phyloP scores from a whole-genome alignment of 306 rosid genomes.

The Cucurbita maxima region DNA sequence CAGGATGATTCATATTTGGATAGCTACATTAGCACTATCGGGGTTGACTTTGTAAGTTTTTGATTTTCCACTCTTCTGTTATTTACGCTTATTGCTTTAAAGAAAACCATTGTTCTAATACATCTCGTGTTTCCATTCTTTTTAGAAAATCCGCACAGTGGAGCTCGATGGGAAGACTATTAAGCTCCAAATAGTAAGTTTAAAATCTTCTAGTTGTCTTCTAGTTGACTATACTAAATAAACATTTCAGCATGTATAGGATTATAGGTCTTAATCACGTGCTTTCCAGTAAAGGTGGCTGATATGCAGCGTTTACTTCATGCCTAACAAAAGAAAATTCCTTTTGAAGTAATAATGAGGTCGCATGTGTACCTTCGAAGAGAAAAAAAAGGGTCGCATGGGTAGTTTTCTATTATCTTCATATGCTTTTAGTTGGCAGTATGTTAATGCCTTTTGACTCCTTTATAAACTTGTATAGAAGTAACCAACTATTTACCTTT shows the following conservation, averaged over 20 bases:
- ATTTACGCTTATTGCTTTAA: background rate
- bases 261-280: background rate
- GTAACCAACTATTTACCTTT: background rate
- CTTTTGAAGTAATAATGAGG: background rate
- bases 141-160: constrained; percentile 90
- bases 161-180: constrained; percentile 79
- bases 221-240: background rate
- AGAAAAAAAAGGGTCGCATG: too few relatives aligned
- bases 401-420: too few relatives aligned
- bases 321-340: background rate
- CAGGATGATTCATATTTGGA: constrained; percentile 99
- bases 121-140: constrained; percentile 4
- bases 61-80: background rate
- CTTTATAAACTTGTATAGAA: background rate
- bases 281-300: background rate
- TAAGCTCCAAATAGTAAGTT: constrained; percentile 88
- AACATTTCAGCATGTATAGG: background rate
- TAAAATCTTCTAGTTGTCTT: background rate
- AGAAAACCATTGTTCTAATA: constrained; percentile 8
- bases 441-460: background rate
- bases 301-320: background rate
- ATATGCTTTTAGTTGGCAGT: background rate
- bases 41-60: constrained; percentile 92
- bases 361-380: background rate
- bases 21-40: constrained; percentile 99